phyloP scores from a whole-genome alignment of 192 early-diverging fungal species.

The Podila horticola region DNA sequence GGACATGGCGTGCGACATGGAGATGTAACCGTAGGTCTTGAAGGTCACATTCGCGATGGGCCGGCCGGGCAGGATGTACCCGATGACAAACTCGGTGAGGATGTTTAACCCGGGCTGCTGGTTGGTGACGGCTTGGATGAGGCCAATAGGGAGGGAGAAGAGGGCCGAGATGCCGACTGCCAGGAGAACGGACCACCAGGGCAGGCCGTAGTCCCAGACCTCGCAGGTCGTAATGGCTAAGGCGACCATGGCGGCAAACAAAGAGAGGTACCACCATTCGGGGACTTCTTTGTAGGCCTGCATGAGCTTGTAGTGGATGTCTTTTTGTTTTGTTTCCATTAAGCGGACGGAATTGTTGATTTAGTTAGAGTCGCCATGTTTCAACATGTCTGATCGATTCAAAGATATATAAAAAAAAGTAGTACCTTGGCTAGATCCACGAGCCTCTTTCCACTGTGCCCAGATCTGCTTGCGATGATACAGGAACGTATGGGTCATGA shows the following conservation, averaged over 20 bases:
- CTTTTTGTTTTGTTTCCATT: constrained; percentile 52
- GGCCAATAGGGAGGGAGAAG: constrained; percentile 69
- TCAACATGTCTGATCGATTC: neutral
- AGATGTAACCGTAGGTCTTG: constrained; percentile 68
- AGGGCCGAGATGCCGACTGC: constrained; percentile 53
- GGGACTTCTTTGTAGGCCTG: constrained; percentile 65
- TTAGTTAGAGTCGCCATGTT: neutral
- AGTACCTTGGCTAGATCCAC: constrained; percentile 22
- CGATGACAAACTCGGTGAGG: constrained; percentile 65
- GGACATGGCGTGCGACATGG: constrained; percentile 80
- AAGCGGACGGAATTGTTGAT: neutral
- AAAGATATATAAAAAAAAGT: neutral
- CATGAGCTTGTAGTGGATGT: constrained; percentile 57
- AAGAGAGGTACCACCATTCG: constrained; percentile 61
- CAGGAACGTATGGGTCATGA: constrained; percentile 67
- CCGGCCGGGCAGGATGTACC: constrained; percentile 67
- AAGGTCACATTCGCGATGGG: constrained; percentile 68
- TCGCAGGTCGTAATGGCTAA: constrained; percentile 52
- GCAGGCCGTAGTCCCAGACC: constrained; percentile 53
- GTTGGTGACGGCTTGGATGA: constrained; percentile 68
- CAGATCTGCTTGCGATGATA: constrained; percentile 71
- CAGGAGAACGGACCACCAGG: constrained; percentile 63
- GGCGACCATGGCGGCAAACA: constrained; percentile 52
- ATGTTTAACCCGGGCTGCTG: constrained; percentile 65
- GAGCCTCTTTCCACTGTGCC: constrained; percentile 53